Evolutionary conservation across 257 asterid genomes (phyloP).

Genomic region (Coffea canephora): DNA sequence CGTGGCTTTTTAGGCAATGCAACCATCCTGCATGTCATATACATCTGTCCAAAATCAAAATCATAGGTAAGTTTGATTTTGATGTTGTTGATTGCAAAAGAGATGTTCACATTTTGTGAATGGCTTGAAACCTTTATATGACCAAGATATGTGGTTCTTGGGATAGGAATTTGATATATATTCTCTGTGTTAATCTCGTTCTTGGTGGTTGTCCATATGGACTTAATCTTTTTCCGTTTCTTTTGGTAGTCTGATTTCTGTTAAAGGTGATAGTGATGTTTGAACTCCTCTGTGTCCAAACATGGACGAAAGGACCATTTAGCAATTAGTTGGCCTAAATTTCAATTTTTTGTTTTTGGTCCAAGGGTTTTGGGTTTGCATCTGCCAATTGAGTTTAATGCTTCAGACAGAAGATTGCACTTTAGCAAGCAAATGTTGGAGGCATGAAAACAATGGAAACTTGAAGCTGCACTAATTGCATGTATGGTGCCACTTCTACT

Average conservation of each 20-base stretch:
- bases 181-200: not conserved
- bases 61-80: not conserved
- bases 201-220: not conserved
- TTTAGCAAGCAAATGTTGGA: too few relatives aligned
- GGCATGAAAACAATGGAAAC: too few relatives aligned
- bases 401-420: not conserved
- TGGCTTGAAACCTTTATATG: not conserved
- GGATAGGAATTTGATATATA: not conserved
- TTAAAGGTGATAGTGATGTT: not conserved
- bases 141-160: not conserved
- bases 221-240: not conserved
- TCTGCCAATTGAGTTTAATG: not conserved
- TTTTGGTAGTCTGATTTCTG: not conserved
- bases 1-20: not conserved
- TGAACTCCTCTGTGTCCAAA: not conserved
- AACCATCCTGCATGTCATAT: not conserved
- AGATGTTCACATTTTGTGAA: not conserved
- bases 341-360: not conserved
- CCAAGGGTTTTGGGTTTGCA: not conserved
- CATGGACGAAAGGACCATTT: not conserved
- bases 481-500: not conserved
- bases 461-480: not conserved
- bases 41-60: not conserved
- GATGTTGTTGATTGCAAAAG: not conserved
- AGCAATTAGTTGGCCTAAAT: not conserved